Evolutionary conservation across 2,329 filamentous ascomycete species (phyloP).

Genomic region (Paracamarosporium sp.): DNA sequence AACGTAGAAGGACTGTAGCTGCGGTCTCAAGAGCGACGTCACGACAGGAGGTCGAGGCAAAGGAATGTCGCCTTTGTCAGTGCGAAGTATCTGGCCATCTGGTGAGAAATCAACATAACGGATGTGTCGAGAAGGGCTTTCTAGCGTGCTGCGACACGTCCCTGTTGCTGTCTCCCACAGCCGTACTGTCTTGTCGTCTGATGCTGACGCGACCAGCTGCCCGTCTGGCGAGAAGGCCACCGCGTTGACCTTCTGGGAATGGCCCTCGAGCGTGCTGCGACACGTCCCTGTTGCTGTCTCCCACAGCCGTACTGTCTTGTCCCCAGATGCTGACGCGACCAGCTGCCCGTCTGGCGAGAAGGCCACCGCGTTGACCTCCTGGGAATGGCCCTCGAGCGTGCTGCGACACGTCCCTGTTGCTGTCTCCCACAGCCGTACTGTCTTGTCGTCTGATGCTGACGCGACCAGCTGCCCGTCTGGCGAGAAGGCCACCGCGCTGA

Average conservation of each 20-base stretch:
- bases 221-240: constrained; percentile 21
- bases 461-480: constrained; percentile 15
- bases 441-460: constrained; percentile 19
- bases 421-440: constrained; percentile 20
- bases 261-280: constrained; percentile 14
- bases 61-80: constrained; percentile 3
- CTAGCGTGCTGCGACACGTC: constrained; percentile 10
- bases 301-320: constrained; percentile 22
- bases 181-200: constrained; percentile 14
- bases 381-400: constrained; percentile 11
- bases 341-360: constrained; percentile 20
- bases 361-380: constrained; percentile 67
- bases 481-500: constrained; percentile 59
- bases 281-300: constrained; percentile 13
- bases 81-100: constrained; percentile 12
- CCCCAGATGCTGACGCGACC: constrained; percentile 19
- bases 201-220: constrained; percentile 19
- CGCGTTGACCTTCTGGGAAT: constrained; percentile 2
- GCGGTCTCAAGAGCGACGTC: neutral
- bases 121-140: constrained; percentile 10
- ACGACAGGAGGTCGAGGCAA: neutral
- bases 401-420: neutral
- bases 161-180: constrained; percentile 9
- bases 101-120: constrained; percentile 16
- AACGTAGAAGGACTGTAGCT: neutral